Base-by-base conservation (phyloP, 805 yeast genomes). In the Wickerhamiella musiphila region DNA sequence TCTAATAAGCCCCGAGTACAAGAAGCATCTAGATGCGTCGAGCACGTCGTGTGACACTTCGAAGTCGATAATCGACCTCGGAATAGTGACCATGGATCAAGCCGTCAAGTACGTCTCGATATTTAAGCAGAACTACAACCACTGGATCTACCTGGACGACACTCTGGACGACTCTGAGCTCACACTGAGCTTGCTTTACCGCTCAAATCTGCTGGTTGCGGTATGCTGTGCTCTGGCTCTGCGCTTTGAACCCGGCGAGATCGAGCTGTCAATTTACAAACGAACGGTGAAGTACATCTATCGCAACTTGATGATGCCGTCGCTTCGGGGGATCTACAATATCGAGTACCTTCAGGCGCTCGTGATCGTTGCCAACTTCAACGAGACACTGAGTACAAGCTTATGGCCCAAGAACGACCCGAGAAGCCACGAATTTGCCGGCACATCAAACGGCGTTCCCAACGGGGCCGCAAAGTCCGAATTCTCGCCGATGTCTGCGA, bases 141-240 rank as follows among this genome's bases (percentile, higher is more conserved):
- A 81, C 19, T 78, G 92, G 92, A 70, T 76, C 3, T 69, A 78
- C 33, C 69, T 78, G 31, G 82, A 84, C 0, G 63, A 64, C 19
- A 56, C 56, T 10, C 46, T 65, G 22, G 47, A 70, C 4, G 61
- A 73, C 0, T 63, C 56, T 13, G 57, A 54, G 22, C 54, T 78
- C 15, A 55, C 75, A 7, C 62, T 58, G 4, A 50, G 64, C 21
- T 58, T 77, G 26, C 37, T 46, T 16, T 43, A 43, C 11, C 58
- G 62, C 23, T 70, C 78, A 14, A 70, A 84, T 1, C 54, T 78
- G 23, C 55, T 78, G n/a, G 52, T 78, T 11, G 73, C 81, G 1
- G 62, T 72, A 0, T 69, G 78, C 36, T 75, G 83, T 47, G 60
- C 71, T 15, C 57, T 77, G 4, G 63, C 79, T 0, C 51, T 77